Base-by-base conservation (phyloP, 2,329 filamentous ascomycete genomes). In the Aplosporella prunicola region DNA sequence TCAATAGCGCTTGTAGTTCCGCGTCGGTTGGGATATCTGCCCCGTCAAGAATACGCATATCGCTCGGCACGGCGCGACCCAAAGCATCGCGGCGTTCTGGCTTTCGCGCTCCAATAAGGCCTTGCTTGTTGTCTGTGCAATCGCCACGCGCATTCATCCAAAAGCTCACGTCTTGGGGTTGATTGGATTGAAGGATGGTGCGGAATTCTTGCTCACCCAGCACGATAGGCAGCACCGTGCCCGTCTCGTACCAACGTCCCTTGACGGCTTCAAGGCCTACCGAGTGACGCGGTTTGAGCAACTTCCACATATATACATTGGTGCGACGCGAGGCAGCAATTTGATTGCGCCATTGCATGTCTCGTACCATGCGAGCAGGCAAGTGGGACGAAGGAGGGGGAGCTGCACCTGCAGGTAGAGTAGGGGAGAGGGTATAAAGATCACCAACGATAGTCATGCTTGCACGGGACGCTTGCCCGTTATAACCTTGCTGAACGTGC, bases 201-300 rank as follows among this genome's bases (percentile, higher is more conserved):
- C 54, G 38, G 51, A 53, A 51, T 9, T 51, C 47, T 4, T 57
- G 49, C 17, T 51, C 47, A n/a, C 40, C 41, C 25, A 57, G 49
- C 3, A 64, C 50, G 22, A 64, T 55, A 4, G 61, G 61, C 16
- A 74, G 62, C 3, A 76, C 56, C 1, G 68, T 51, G 27, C 60
- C 64, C 3, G 68, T 68, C 51, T 77, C 74, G 51, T 77, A 78
- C 74, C 74, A 78, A 8, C 74, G 64, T 6, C 74, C 74, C 49
- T 74, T 74, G 47, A 76, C 55, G 26, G 74, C 67, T 11, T 61
- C 50, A 6, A 74, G 51, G 3, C 60, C 53, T 7, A 69, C 37
- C 10, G 53, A 13, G 13, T 27, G 23, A 22, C 25, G 25, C 8
- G 56, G 2, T 49, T 43, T 10, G 42, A 42, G 1, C 2, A 32